Base-by-base conservation (phyloP, 2,329 filamentous ascomycete genomes). In the Cordyceps farinosa region DNA sequence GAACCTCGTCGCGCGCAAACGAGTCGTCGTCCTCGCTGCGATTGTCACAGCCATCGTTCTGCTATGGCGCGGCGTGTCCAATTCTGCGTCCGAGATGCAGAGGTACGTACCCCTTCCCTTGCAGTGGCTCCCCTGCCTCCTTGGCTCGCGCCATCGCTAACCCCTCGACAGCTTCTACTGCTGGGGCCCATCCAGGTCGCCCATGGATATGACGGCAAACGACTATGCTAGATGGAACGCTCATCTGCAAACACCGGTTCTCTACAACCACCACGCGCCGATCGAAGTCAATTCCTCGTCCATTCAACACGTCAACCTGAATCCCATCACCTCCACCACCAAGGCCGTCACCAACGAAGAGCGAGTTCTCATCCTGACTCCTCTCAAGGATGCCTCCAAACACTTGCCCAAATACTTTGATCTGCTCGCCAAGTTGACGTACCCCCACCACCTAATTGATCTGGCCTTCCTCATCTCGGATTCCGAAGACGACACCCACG, bases 361-460 rank as follows among this genome's bases (percentile, higher is more conserved):
- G 80, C 88, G 90, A 60, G 84, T 99, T 59, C 87, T 99, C 62
- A 91, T 99, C 74, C 84, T 98, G 67, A 98, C 95, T 0, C 95
- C 95, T 30, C 82, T 99, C 60, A 92, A 95, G 77, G 92, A 99
- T 76, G 94, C 95, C 64, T 86, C 92, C 10, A 82, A 82, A 13
- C 91, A 91, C 75, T 82, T 99, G 62, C 85, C 87, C 65, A 92
- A 94, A 76, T 94, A 98, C 78, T 98, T 99, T 75, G 92, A 98
- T 74, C 88, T 99, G 47, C 81, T 99, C 69, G 87, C 89, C 66
- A 87, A 95, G 75, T 84, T 99, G 68, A 92, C 91, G 3, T 99
- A 99, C 73, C 95, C 95, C 13, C 95, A 99, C 77, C 84, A 95
- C 67, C 84, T 99, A 63, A 98, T 99, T 73, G 95, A 99, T 74